A percentile compares a stretch with the other conserved stretches of the same genome.
Evolutionary conservation across 345 rosid species (phyloP).

Genomic region (Camelina hispida): DNA sequence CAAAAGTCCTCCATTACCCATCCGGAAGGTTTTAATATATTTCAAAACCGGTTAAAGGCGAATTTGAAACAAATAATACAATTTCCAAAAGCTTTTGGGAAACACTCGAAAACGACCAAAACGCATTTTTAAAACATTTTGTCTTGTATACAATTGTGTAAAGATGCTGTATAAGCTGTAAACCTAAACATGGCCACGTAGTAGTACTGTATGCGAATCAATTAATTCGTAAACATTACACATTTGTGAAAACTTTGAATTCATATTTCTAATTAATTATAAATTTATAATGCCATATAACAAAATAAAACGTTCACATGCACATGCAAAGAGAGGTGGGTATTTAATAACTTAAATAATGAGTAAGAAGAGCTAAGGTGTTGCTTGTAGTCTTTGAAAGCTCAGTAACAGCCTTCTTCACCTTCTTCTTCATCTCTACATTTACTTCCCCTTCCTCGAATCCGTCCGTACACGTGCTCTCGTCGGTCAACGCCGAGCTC

Average conservation of each 20-base stretch:
- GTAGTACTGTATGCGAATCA: too few relatives aligned
- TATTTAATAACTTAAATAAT: slow-evolving; percentile 38
- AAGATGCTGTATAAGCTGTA: neutral
- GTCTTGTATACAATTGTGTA: too few relatives aligned
- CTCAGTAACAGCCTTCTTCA: slow-evolving; percentile 48
- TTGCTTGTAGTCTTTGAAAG: slow-evolving; percentile 64
- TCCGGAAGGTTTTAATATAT: neutral
- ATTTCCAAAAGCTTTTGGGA: neutral
- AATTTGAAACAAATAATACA: neutral
- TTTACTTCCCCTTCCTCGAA: slow-evolving; percentile 54
- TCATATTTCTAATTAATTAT: neutral
- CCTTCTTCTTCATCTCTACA: slow-evolving; percentile 48
- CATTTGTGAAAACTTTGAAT: neutral
- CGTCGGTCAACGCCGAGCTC: slow-evolving; percentile 77
- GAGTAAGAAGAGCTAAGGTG: slow-evolving; percentile 65
- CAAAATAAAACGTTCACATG: slow-evolving; percentile 2
- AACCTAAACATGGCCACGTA: neutral
- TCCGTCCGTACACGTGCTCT: slow-evolving; percentile 69
- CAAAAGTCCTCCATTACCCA: neutral
- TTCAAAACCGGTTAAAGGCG: neutral
- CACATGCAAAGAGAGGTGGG: slow-evolving; percentile 22
- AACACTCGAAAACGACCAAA: neutral
- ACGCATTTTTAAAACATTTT: neutral
- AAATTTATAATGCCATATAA: neutral
- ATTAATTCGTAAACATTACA: neutral